These are phyloP conservation scores for Malassezia vespertilionis DNA, from an alignment of 1,284 basidiomycete species.

Conservation along the genomic window DNA sequence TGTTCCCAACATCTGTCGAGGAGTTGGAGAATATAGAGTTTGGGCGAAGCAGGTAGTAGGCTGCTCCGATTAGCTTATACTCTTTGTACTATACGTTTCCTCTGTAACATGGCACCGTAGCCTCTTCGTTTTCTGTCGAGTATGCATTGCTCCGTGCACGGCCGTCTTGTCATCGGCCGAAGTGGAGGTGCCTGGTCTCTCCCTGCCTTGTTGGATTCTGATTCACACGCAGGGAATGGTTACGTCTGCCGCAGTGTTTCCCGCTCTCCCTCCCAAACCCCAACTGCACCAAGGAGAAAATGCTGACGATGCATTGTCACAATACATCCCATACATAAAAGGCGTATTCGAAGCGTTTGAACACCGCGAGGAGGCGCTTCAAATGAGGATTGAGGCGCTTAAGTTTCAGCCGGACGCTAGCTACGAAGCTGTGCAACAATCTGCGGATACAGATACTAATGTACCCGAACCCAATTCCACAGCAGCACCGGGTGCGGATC, in stretches of 20 bases:
- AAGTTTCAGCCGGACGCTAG: slow-evolving; percentile 6
- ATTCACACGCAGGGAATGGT: slow-evolving; percentile 52
- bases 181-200: too few species aligned
- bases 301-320: neutral
- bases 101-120: too few species aligned
- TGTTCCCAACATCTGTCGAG: neutral
- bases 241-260: too few species aligned
- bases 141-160: too few species aligned
- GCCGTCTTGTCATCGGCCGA: too few species aligned
- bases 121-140: too few species aligned
- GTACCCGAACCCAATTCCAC: neutral
- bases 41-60: neutral
- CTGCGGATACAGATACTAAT: neutral
- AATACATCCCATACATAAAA: neutral
- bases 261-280: neutral
- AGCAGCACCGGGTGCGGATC: neutral
- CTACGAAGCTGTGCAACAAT: neutral
- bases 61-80: too few species aligned
- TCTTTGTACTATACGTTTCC: too few species aligned
- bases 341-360: slow-evolving; percentile 2
- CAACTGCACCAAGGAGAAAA: neutral
- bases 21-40: too few species aligned
- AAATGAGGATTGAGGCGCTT: slow-evolving; percentile 7
- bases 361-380: slow-evolving; percentile 10
- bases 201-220: too few species aligned